phyloP scores from a whole-genome alignment of 441 rosid genomes.

The Populus hybrid region DNA sequence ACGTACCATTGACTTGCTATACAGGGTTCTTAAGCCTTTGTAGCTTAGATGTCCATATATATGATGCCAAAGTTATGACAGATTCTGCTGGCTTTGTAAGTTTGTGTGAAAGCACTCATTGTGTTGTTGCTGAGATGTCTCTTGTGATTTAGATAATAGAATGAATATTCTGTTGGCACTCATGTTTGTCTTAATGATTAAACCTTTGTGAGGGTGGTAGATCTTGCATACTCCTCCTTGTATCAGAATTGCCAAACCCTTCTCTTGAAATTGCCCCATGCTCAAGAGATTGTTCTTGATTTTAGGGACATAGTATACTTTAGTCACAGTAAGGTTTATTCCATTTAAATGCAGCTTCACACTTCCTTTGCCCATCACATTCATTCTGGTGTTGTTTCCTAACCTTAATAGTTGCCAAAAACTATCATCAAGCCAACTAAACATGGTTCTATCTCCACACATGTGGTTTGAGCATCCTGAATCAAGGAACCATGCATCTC shows the following conservation, averaged over 20 bases:
- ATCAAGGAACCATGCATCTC: not conserved
- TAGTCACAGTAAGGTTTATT: too few species aligned
- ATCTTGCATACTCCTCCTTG: too few species aligned
- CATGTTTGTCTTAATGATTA: too few species aligned
- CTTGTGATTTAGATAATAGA: too few species aligned
- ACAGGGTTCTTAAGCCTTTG: not conserved
- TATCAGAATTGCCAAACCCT: too few species aligned
- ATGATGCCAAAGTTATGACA: not conserved
- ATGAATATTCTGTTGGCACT: too few species aligned
- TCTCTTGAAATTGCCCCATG: too few species aligned
- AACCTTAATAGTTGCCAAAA: not conserved
- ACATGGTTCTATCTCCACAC: not conserved
- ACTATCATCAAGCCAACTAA: not conserved
- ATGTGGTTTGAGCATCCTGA: not conserved
- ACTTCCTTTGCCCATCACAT: not conserved
- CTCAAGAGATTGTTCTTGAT: too few species aligned
- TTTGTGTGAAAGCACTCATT: too few species aligned
- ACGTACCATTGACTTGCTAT: not conserved
- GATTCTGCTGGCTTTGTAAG: not conserved
- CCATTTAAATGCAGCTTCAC: not conserved
- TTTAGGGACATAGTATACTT: too few species aligned
- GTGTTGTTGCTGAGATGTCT: too few species aligned
- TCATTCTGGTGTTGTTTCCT: not conserved
- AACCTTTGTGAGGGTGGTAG: too few species aligned
- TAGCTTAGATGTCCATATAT: conserved; percentile 9